phyloP scores from a whole-genome alignment of 768 basidiomycete genomes.

The Pleurotus tuber-regium region DNA sequence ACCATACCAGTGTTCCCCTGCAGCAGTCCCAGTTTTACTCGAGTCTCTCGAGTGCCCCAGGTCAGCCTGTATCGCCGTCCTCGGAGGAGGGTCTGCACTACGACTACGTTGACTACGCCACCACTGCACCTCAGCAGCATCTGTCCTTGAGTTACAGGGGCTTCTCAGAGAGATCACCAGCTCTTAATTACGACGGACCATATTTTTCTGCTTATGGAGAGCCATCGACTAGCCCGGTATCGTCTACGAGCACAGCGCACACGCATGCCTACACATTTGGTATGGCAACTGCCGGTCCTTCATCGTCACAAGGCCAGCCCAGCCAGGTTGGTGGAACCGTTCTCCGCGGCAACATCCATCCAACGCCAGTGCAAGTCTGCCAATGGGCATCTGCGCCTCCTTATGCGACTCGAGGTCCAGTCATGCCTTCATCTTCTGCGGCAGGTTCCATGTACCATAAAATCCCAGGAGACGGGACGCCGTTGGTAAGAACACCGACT shows the following conservation, averaged over 20 bases:
- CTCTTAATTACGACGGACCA: slow-evolving; percentile 40
- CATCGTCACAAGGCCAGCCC: slow-evolving; percentile 14
- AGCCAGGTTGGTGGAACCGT: slow-evolving; percentile 17
- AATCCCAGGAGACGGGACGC: slow-evolving; percentile 1
- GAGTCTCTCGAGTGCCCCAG: background rate
- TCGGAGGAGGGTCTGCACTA: background rate
- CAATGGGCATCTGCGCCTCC: slow-evolving; percentile 19
- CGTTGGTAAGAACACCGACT: slow-evolving; percentile 24
- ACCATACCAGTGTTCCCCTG: background rate
- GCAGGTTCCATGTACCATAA: slow-evolving; percentile 24
- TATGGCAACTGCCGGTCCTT: slow-evolving; percentile 38
- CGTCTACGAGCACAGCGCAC: slow-evolving; percentile 28
- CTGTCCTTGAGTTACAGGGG: slow-evolving; percentile 26
- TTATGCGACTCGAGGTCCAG: background rate
- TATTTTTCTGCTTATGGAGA: slow-evolving; percentile 42
- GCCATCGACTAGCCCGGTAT: slow-evolving; percentile 25
- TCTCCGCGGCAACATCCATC: slow-evolving; percentile 39
- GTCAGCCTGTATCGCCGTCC: no score
- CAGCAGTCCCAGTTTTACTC: background rate
- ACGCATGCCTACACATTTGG: slow-evolving; percentile 34
- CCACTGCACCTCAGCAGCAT: background rate
- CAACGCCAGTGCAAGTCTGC: slow-evolving; percentile 29
- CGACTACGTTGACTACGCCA: slow-evolving; percentile 3
- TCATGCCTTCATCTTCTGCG: background rate
- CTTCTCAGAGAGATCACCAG: slow-evolving; percentile 55